These are phyloP conservation scores for Fusarium sp. DNA, from an alignment of 2,329 filamentous ascomycete species.

Conservation along the genomic window DNA sequence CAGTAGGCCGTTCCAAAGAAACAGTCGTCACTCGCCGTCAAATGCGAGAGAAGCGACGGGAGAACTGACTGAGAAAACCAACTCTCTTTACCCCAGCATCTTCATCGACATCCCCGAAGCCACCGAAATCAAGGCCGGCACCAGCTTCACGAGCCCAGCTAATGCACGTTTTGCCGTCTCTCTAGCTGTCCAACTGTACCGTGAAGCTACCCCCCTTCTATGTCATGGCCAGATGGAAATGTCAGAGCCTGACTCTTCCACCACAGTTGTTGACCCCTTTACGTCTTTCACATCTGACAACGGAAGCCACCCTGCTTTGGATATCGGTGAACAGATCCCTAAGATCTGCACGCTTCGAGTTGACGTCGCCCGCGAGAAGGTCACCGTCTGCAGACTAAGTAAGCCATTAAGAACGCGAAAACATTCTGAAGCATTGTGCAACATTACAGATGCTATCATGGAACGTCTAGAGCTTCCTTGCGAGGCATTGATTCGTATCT, in stretches of 20 bases:
- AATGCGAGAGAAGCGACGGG: neutral
- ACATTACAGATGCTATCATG: neutral
- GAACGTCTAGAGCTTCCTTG: neutral
- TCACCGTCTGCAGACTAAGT: neutral
- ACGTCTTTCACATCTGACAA: neutral
- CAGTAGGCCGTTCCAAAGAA: neutral
- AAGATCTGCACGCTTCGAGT: neutral
- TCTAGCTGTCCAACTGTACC: too few species aligned
- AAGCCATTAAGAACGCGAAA: neutral
- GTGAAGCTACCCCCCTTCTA: neutral
- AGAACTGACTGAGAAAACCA: too few species aligned
- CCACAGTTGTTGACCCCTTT: neutral
- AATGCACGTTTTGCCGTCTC: too few species aligned
- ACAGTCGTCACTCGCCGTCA: neutral
- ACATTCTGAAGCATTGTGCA: rapidly evolving
- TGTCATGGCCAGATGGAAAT: neutral
- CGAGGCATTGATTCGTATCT: rapidly evolving
- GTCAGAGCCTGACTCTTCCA: neutral
- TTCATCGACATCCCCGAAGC: too few species aligned
- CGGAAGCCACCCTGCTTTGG: neutral
- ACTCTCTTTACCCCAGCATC: too few species aligned
- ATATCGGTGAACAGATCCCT: neutral
- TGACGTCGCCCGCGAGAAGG: neutral
- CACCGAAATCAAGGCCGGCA: too few species aligned
- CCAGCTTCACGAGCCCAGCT: too few species aligned